Evolutionary conservation across 129 eudicot genomes (phyloP).

Genomic region (Heracleum sosnowskyi): DNA sequence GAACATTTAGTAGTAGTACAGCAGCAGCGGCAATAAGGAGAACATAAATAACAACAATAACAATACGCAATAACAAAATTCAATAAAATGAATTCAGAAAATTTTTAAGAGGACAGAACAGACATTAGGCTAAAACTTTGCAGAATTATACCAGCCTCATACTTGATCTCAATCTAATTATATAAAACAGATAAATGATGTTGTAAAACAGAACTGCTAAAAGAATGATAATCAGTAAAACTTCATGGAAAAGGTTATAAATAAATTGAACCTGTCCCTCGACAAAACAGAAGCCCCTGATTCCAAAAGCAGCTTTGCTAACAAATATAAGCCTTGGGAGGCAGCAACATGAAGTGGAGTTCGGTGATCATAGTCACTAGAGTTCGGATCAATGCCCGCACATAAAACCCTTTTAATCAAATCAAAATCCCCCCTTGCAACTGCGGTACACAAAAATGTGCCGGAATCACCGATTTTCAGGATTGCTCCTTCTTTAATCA

Average conservation of each 20-base stretch:
- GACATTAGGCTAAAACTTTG: background rate
- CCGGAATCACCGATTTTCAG: conserved; percentile 67
- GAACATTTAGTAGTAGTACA: too few relatives aligned
- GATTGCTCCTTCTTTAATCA: conserved; percentile 58
- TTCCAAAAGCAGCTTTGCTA: conserved; percentile 67
- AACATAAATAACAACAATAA: too few relatives aligned
- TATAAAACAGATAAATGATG: background rate
- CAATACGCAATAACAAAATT: too few relatives aligned
- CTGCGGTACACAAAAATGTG: conserved; percentile 55
- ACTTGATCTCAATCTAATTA: background rate
- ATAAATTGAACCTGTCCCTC: conserved; percentile 57
- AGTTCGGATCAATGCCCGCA: conserved; percentile 74
- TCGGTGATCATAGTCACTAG: conserved; percentile 73
- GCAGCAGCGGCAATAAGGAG: too few relatives aligned
- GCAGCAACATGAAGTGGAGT: conserved; percentile 91
- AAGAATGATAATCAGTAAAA: background rate
- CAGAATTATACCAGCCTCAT: background rate
- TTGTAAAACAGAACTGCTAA: background rate
- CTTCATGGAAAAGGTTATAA: background rate
- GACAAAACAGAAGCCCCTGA: conserved; percentile 86
- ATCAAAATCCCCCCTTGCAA: conserved; percentile 74
- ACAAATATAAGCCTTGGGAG: conserved; percentile 62
- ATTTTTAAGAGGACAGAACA: background rate
- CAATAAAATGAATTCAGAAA: background rate
- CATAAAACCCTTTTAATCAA: conserved; percentile 51